Evolutionary conservation across 805 yeast genomes (phyloP).

Genomic region (Sugiyamaella smithiae): DNA sequence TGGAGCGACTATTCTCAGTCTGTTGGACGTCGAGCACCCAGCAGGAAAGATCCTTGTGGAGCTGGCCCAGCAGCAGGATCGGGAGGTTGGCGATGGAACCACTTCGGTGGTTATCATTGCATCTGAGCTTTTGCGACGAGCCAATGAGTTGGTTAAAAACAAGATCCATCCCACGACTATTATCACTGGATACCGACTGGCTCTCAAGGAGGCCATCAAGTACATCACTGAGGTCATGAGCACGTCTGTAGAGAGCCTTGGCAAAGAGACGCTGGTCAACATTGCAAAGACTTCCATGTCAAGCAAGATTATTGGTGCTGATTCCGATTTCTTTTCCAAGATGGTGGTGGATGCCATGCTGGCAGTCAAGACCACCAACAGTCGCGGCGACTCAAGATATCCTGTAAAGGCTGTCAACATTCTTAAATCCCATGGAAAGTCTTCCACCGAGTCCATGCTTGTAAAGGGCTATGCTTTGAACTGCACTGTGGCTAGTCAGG

Average conservation of each 20-base stretch:
- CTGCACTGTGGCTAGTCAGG: constrained; percentile 96
- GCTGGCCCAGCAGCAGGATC: constrained; percentile 96
- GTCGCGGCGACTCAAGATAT: constrained; percentile 83
- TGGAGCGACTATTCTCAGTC: constrained; percentile 91
- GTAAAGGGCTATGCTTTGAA: constrained; percentile 94
- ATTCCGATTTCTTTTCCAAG: constrained; percentile 81
- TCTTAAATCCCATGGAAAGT: constrained; percentile 94
- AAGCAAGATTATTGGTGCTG: constrained; percentile 91
- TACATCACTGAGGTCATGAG: constrained; percentile 84
- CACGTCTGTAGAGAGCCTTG: constrained; percentile 68
- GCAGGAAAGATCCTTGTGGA: constrained; percentile 97
- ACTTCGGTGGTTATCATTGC: constrained; percentile 97
- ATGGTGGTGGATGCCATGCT: constrained; percentile 94
- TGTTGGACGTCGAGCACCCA: constrained; percentile 96
- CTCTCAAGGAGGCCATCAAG: constrained; percentile 84
- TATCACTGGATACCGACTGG: constrained; percentile 93
- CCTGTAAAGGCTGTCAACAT: constrained; percentile 97
- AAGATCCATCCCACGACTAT: constrained; percentile 98
- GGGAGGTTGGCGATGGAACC: constrained; percentile 98
- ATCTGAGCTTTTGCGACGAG: constrained; percentile 84
- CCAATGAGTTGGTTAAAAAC: constrained; percentile 88
- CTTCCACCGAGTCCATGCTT: constrained; percentile 78
- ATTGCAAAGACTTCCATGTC: constrained; percentile 98
- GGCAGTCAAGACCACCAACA: constrained; percentile 87
- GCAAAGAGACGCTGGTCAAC: constrained; percentile 80